Evolutionary conservation across 2,329 filamentous ascomycete species (phyloP).

Genomic region (Orbilia blumenaviensis): DNA sequence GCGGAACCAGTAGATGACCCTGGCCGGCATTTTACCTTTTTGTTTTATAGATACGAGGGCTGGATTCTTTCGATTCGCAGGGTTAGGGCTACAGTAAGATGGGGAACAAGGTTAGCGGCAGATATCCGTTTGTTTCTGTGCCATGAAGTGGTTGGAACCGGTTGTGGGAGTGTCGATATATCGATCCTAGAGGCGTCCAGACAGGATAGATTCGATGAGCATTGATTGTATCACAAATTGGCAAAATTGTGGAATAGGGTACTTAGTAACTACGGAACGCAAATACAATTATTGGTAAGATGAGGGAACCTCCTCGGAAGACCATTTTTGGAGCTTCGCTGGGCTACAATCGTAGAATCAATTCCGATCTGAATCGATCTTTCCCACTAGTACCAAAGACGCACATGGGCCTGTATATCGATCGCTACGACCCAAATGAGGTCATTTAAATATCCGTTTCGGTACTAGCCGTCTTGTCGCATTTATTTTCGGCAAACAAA

Average conservation of each 20-base stretch:
- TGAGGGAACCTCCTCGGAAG: not conserved
- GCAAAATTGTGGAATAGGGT: no score
- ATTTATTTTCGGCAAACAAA: constrained; percentile 8
- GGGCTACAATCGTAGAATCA: not conserved
- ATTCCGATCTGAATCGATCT: constrained; percentile 18
- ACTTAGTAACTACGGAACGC: no score
- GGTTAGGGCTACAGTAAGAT: not conserved
- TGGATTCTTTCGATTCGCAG: not conserved
- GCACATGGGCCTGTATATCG: constrained; percentile 4
- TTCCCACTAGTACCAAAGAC: not conserved
- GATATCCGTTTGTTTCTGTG: not conserved
- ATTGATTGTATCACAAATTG: no score
- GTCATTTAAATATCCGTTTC: constrained; percentile 37
- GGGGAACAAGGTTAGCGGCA: not conserved
- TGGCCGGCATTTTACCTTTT: constrained; percentile 59
- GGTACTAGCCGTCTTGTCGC: constrained; percentile 22
- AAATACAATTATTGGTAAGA: not conserved
- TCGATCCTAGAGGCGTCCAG: no score
- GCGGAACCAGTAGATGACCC: constrained; percentile 80
- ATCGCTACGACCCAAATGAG: constrained; percentile 19
- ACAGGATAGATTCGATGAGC: no score
- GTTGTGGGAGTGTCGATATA: not conserved
- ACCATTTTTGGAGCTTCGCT: not conserved
- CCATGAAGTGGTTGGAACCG: not conserved
- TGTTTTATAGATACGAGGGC: no score